Evolutionary conservation across 75 land plant species (phyloP), one percentile per base, ranked within the genome.

Genomic region (Isoetes taiwanensis): DNA sequence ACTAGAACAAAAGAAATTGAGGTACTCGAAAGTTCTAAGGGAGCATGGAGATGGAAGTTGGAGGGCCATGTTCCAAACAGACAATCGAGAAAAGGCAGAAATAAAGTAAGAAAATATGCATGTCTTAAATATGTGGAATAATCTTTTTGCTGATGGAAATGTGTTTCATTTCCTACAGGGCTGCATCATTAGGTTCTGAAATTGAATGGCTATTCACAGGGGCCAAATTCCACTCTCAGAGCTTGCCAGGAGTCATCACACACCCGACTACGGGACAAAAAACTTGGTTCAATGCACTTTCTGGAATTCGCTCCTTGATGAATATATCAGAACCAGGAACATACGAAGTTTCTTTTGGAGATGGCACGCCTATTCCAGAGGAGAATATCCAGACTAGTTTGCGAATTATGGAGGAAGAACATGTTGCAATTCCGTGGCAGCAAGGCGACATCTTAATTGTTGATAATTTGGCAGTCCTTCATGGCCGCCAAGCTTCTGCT

Each of bases 211-310:
- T 69, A 26, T 65, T 16, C 79, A 88, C 43, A 76, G 69, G 16
- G 76, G 76, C 31, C 86, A 81, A 39, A 93, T 81, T 59, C 73
- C 98, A 28, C 59, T 81, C 4, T 81, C 86, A 79, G 98, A 95
- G 37, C 98, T 95, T 93, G 20, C 89, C 98, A 33, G 98, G 95
- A 0, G 57, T 93, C 58, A 87, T 79, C 54, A 43, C 54, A 11
- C 95, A 93, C 14, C 54, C 65, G 23, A 50, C 72, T 8, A 76
- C 80, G 41, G 77, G 75, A 17, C 72, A 83, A 27, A 90, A 78
- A 62, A 73, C 84, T 11, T 93, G 98, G 98, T 93, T 93, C 63
- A 93, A 93, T 58, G 84, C n/a, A 89, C 72, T 87, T 88, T 83
- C 95, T 87, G 17, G 85, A 85, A 43, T 89, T 95, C 35, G 87